phyloP scores from a whole-genome alignment of 164 flowering plant species.

The Sextonia rubra region DNA sequence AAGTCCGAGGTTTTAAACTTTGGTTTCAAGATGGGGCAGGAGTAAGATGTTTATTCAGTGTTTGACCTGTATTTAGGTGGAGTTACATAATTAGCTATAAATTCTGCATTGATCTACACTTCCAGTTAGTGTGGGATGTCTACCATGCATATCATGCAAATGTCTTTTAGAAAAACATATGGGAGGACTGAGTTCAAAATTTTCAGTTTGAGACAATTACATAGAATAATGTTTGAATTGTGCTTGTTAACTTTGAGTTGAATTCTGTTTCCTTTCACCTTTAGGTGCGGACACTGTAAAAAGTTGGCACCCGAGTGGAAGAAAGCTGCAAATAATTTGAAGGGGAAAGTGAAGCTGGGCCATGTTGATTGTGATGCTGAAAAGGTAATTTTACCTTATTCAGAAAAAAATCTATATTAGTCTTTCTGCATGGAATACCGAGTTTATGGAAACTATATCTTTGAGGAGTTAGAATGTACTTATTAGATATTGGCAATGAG shows the following conservation, averaged over 20 bases:
- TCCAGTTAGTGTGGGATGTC: no score
- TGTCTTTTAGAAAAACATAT: no score
- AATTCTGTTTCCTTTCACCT: constrained; percentile 3
- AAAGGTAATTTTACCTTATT: constrained; percentile 38
- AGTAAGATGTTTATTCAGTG: no score
- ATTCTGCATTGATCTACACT: no score
- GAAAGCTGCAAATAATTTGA: constrained; percentile 82
- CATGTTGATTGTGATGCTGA: constrained; percentile 94
- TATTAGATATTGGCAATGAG: no score
- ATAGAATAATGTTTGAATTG: background rate
- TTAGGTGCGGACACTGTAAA: constrained; percentile 99
- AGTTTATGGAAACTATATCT: no score
- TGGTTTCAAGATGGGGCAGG: no score
- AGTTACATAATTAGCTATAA: no score
- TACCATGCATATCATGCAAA: no score
- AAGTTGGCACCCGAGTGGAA: constrained; percentile 98
- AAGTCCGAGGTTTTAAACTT: no score
- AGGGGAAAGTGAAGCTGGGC: constrained; percentile 93
- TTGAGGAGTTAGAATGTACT: no score
- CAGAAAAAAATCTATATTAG: background rate
- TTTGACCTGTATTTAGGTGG: no score
- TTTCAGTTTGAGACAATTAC: background rate
- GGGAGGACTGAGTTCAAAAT: background rate
- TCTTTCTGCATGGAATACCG: background rate
- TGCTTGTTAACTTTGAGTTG: background rate